Percentiles rank a stretch among this genome's conserved stretches.
Evolutionary conservation across 495 filamentous ascomycete species (phyloP).

Genomic region (Hypoxylon perforatum): DNA sequence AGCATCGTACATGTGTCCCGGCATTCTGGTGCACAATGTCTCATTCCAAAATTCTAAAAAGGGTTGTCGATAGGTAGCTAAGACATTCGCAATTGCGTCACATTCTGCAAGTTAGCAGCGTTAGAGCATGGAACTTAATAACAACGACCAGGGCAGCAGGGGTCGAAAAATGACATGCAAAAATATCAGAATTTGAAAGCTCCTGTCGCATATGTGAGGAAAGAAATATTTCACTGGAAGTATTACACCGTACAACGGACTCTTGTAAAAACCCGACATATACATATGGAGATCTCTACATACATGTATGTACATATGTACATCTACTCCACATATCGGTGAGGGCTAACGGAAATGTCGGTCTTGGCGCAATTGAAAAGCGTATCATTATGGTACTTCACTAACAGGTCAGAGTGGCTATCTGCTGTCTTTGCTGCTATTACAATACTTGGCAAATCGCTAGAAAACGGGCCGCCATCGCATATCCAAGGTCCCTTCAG

Average conservation of each 20-base stretch:
- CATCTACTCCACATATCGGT: background rate
- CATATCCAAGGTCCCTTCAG: too few species aligned
- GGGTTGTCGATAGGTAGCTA: background rate
- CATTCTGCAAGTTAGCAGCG: background rate
- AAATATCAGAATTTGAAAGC: too few species aligned
- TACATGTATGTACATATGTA: background rate
- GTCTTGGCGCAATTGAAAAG: background rate
- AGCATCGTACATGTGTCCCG: background rate
- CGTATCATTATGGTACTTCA: background rate
- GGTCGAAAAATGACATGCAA: background rate
- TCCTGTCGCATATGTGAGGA: too few species aligned
- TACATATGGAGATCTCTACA: too few species aligned
- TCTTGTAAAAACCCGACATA: too few species aligned
- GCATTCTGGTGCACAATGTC: background rate
- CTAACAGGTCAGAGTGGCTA: background rate
- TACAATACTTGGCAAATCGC: too few species aligned
- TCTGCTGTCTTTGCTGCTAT: too few species aligned
- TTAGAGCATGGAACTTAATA: too few species aligned
- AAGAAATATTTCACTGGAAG: too few species aligned
- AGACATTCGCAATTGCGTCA: slow-evolving; percentile 2
- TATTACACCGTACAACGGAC: too few species aligned
- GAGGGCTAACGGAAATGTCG: slow-evolving; percentile 8
- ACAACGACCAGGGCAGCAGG: background rate
- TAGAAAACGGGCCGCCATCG: too few species aligned
- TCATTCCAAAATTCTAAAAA: background rate